Evolutionary conservation across 768 basidiomycete genomes (phyloP).

Genomic region (Boletus pseudo-olivaceus): DNA sequence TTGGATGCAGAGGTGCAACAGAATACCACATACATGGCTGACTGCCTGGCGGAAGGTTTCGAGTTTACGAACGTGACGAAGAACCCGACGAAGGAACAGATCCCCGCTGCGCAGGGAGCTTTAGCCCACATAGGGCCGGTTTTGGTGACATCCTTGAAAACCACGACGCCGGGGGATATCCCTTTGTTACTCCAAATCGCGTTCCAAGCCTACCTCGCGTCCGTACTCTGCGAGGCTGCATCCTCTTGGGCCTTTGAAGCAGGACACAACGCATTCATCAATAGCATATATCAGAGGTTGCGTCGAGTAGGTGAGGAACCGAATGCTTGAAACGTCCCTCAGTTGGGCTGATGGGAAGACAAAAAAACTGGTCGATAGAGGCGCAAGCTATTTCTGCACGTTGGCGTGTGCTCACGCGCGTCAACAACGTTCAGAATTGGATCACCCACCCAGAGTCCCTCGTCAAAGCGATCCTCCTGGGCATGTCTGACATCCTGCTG

Average conservation of each 20-base stretch:
- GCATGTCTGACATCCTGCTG: neutral
- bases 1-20: neutral
- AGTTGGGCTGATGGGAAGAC: neutral
- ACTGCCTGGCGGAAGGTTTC: neutral
- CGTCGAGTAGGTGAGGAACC: neutral
- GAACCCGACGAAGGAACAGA: neutral
- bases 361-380: constrained; percentile 1
- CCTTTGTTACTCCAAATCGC: neutral
- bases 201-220: neutral
- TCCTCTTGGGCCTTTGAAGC: neutral
- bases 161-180: neutral
- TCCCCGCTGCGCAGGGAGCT: neutral
- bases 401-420: neutral
- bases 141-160: neutral
- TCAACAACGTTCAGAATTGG: neutral
- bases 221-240: neutral
- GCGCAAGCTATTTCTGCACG: constrained; percentile 12
- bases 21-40: neutral
- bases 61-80: neutral
- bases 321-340: neutral
- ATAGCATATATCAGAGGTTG: neutral
- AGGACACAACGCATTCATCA: neutral
- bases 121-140: neutral
- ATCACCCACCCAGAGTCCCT: neutral
- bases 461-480: neutral